Base-by-base conservation (phyloP, 2,329 filamentous ascomycete genomes). In the Berkeleyomyces rouxiae region DNA sequence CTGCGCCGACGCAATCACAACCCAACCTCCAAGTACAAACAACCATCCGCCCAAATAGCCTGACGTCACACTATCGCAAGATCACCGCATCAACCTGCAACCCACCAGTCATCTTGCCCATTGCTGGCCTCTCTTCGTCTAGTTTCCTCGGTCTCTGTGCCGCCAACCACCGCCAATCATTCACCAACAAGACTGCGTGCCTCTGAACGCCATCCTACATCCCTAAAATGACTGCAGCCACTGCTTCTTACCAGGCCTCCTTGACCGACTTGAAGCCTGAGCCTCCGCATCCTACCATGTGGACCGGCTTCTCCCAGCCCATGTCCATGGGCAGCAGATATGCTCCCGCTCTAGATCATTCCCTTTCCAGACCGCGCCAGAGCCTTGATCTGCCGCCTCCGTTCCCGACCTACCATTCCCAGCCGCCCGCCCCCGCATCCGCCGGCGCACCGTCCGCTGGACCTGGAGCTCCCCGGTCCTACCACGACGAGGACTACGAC, bases 261-360 rank as follows among this genome's bases (percentile, higher is more conserved):
- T 83, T 83, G 81, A 79, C 81, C 78, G 81, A 83, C 71, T 72
- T 83, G 75, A 82, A 82, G 77, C 74, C 76, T 71, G 81, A 83
- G 73, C 74, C 79, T 70, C 73, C 77, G 70, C 80, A 82, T 72
- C 75, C 77, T 68, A 77, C 75, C 71, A 72, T 83, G 68, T 83
- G 81, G 81, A 75, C 79, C 68, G 80, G 76, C 74, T 83, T 83
- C 66, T 76, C 78, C 63, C 76, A 82, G 66, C 79, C 80, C 67
- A 74, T 83, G 70, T 72, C 78, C 61, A 74, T 64, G 47, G 57
- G 73, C 67, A 77, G 80, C 66, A 78, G 77, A 67, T 74, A 77
- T 66, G 77, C 75, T 68, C 71, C 40, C 7, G 5, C 73, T 66
- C 75, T 82, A 70, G 79, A 82, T 65, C 74, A 77, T 64, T 72